Evolutionary conservation across 306 rosid species (phyloP), one percentile per base, ranked within the genome.

Genomic region (Castanospermum australe): DNA sequence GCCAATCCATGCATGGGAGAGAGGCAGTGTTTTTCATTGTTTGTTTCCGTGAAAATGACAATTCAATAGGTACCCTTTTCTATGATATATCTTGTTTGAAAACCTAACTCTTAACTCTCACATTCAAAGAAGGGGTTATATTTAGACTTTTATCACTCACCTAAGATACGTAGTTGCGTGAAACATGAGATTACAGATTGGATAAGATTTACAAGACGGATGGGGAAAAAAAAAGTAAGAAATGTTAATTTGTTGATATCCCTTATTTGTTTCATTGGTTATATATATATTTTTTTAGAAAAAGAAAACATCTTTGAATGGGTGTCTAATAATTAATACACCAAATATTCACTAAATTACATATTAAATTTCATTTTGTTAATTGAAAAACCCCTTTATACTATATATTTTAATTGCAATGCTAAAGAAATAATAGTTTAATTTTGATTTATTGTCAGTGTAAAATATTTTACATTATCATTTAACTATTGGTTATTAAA

Each of bases 21-120:
- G 84, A 73, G 84, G 84, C 8, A n/a, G 21, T 82, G 76, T 33
- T 32, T n/a, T 32, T 69, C 44, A 33, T 68, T 65, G 75, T 82
- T 78, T 78, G 42, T 36, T 78, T 71, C 62, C 22, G 2, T 70
- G 89, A 79, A 55, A 82, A 76, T 70, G 89, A 82, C 86, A 75
- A 75, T 56, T 79, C 63, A 57, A 14, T 80, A 25, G 10, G 41
- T 24, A 30, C 69, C 69, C 71, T 17, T 79, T 76, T 69, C 67
- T 6, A 33, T 32, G 5, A 45, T 76, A 82, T 71, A 33, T 76
- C 73, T 50, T 42, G 12, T 54, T n/a, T 50, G 5, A 39, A 72
- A 50, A 80, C 41, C 13, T 80, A 54, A 18, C 22, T 51, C 64
- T 35, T 45, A 57, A 36, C 50, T 18, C 20, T 51, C 48, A 10